Evolutionary conservation across 176 grass and related monocot species (phyloP).

Genomic region (Elymus sibiricus): DNA sequence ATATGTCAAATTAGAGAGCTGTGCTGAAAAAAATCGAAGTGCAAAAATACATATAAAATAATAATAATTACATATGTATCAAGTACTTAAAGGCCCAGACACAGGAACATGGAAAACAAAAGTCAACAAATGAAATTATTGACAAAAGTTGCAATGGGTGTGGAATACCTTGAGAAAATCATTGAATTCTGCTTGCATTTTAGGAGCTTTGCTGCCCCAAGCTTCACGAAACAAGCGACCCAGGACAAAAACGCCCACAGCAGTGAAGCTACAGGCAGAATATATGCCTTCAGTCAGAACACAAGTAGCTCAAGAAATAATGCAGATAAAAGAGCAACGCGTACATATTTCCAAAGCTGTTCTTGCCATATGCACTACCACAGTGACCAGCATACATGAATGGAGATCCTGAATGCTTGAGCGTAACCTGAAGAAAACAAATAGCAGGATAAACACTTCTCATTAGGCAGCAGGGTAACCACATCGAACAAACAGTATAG

Average conservation of each 20-base stretch:
- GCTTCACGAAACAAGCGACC: conserved; percentile 65
- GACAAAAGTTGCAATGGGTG: not conserved
- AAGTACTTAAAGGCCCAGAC: not conserved
- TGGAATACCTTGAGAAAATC: conserved; percentile 70
- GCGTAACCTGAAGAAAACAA: conserved; percentile 60
- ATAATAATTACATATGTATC: not conserved
- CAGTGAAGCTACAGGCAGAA: conserved; percentile 68
- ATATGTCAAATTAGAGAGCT: not conserved
- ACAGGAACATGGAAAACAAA: not conserved
- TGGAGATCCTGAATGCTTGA: conserved; percentile 91
- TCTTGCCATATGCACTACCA: conserved; percentile 96
- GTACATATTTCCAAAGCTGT: conserved; percentile 93
- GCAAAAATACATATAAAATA: not conserved
- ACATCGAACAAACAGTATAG: not conserved
- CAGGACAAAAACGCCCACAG: conserved; percentile 90
- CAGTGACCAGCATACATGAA: conserved; percentile 94
- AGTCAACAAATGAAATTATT: not conserved
- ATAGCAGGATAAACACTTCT: conserved; percentile 11
- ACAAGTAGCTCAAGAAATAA: conserved; percentile 16
- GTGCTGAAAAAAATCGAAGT: not conserved
- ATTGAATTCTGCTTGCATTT: conserved; percentile 88
- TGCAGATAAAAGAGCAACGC: conserved; percentile 17
- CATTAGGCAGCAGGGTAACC: not conserved
- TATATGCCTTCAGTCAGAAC: conserved; percentile 22
- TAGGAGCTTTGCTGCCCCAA: conserved; percentile 73